phyloP scores from a whole-genome alignment of 2,329 filamentous ascomycete species.

The Cytospora schulzeri region DNA sequence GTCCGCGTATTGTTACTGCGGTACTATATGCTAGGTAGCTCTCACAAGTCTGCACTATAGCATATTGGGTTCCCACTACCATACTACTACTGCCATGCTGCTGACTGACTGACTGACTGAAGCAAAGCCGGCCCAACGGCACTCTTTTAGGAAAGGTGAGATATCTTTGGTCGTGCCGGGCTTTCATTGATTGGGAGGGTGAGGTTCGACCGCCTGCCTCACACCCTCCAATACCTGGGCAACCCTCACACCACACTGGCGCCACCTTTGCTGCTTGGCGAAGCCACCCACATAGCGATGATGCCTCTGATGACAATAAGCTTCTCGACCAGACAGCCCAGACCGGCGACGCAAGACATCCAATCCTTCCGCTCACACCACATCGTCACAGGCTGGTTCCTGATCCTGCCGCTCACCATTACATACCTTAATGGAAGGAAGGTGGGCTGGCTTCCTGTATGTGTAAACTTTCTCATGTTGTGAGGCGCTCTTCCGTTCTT shows the following conservation, averaged over 20 bases:
- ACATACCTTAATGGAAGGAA: not conserved
- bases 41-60: not conserved
- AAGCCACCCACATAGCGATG: not conserved
- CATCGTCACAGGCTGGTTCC: slow-evolving; percentile 9
- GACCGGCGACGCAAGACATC: not conserved
- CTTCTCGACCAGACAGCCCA: not conserved
- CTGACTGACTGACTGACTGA: no score
- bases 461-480: no score
- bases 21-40: not conserved
- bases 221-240: not conserved
- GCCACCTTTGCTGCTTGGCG: not conserved
- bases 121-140: not conserved
- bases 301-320: not conserved
- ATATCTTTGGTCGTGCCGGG: not conserved
- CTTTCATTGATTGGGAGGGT: not conserved
- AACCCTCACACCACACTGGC: not conserved
- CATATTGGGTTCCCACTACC: no score
- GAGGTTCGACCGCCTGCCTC: not conserved
- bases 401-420: not conserved
- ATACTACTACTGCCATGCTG: no score
- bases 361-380: slow-evolving; percentile 20
- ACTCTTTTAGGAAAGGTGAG: not conserved
- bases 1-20: not conserved
- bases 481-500: no score
- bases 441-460: not conserved